Conservation (phyloP, 2,329 filamentous ascomycete genomes). For the Botryotinia calthae region DNA sequence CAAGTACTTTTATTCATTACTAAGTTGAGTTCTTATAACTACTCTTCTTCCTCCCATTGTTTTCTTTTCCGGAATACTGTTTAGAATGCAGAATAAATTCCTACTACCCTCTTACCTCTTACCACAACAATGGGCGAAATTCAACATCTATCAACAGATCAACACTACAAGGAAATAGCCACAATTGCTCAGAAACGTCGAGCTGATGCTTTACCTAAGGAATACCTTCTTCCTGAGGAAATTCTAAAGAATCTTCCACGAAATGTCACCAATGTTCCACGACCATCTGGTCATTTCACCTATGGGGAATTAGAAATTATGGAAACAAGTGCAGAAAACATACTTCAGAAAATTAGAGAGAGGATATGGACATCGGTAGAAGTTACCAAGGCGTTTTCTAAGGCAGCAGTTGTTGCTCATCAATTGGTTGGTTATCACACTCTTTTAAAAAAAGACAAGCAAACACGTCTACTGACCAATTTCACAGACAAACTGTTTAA, state of each 20-base stretch:
- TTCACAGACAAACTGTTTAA: slow-evolving; percentile 56
- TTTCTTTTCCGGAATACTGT: background rate
- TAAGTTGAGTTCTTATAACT: background rate
- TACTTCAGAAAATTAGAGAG: slow-evolving; percentile 28
- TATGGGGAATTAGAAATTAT: slow-evolving; percentile 32
- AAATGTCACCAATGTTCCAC: slow-evolving; percentile 14
- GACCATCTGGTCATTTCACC: slow-evolving; percentile 18
- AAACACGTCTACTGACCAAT: background rate
- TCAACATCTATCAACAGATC: slow-evolving; percentile 31
- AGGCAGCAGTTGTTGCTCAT: slow-evolving; percentile 49
- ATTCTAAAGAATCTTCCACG: slow-evolving; percentile 29
- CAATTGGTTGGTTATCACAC: slow-evolving; percentile 41
- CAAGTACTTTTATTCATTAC: background rate
- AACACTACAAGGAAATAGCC: slow-evolving; percentile 42
- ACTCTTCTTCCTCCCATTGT: background rate
- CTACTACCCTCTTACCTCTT: background rate
- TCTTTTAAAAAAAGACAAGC: background rate
- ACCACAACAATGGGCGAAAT: slow-evolving; percentile 3
- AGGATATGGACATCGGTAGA: slow-evolving; percentile 35
- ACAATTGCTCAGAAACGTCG: slow-evolving; percentile 40
- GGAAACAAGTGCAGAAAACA: slow-evolving; percentile 30
- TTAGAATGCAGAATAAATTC: background rate
- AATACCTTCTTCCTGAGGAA: slow-evolving; percentile 34
- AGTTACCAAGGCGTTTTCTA: slow-evolving; percentile 48
- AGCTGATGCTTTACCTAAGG: slow-evolving; percentile 36